phyloP scores from a whole-genome alignment of 1,284 basidiomycete genomes.

The Baeospora myosura region DNA sequence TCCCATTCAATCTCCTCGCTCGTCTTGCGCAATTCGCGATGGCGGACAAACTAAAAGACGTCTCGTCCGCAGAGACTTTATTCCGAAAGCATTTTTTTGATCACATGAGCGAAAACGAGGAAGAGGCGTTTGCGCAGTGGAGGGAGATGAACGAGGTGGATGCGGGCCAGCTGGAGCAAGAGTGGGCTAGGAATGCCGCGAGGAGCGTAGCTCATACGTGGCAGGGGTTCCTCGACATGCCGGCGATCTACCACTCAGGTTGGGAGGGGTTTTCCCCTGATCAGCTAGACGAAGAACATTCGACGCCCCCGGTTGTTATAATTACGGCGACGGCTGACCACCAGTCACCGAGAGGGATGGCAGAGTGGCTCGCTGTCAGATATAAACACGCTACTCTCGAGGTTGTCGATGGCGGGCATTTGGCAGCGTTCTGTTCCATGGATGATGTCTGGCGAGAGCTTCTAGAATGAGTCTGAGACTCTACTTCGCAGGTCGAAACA shows the following conservation, averaged over 20 bases:
- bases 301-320: conserved; percentile 36
- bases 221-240: conserved; percentile 43
- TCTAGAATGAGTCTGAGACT: conserved; percentile 15
- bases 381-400: conserved; percentile 34
- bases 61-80: conserved; percentile 34
- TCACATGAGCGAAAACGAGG: conserved; percentile 35
- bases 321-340: conserved; percentile 33
- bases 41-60: conserved; percentile 27
- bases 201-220: conserved; percentile 43
- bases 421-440: conserved; percentile 33
- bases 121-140: conserved; percentile 32
- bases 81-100: conserved; percentile 31
- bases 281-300: conserved; percentile 36
- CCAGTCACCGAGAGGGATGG: conserved; percentile 31
- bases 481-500: too few species aligned
- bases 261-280: conserved; percentile 44
- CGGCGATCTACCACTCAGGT: conserved; percentile 39
- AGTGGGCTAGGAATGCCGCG: conserved; percentile 33
- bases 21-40: conserved; percentile 27
- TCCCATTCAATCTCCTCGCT: conserved; percentile 33
- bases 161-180: conserved; percentile 35
- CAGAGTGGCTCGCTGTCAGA: conserved; percentile 35
- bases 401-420: conserved; percentile 39
- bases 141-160: conserved; percentile 29
- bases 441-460: conserved; percentile 41